These are phyloP conservation scores for Ceratocystiopsis sp. DNA, from an alignment of 2,329 filamentous ascomycete genomes.

Conservation along the genomic window DNA sequence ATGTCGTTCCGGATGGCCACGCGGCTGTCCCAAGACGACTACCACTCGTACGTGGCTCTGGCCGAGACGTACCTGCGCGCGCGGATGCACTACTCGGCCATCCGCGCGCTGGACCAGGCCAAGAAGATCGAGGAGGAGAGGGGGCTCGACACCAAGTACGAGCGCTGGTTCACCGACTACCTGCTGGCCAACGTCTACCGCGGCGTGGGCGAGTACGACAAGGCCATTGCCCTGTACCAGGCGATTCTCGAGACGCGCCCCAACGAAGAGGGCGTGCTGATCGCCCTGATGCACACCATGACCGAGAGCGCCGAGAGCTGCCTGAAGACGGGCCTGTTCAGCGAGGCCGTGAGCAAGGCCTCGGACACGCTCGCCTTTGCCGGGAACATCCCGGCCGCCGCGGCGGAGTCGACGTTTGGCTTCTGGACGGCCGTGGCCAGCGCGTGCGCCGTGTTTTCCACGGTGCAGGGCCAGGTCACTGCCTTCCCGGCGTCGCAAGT, in stretches of 20 bases:
- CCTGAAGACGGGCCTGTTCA: constrained; percentile 71
- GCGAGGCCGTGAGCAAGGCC: constrained; percentile 60
- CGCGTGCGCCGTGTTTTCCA: constrained; percentile 70
- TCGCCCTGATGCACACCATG: constrained; percentile 76
- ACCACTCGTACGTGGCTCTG: constrained; percentile 89
- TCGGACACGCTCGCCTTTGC: constrained; percentile 53
- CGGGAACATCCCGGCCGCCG: constrained; percentile 37
- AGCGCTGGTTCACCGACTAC: constrained; percentile 91
- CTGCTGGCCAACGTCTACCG: constrained; percentile 92
- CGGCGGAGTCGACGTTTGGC: constrained; percentile 59
- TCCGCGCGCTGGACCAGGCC: constrained; percentile 76
- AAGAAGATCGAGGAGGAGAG: constrained; percentile 51
- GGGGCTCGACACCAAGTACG: constrained; percentile 36
- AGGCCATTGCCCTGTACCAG: constrained; percentile 61
- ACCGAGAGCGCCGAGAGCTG: constrained; percentile 65
- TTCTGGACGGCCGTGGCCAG: constrained; percentile 89
- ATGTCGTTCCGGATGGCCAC: constrained; percentile 84
- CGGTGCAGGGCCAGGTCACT: constrained; percentile 48
- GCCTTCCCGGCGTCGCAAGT: constrained; percentile 46
- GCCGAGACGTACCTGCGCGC: constrained; percentile 97
- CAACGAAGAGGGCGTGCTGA: constrained; percentile 68
- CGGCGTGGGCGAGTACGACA: constrained; percentile 78
- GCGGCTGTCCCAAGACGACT: constrained; percentile 67
- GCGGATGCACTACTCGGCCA: constrained; percentile 83
- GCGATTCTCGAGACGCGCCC: constrained; percentile 51